phyloP scores from a whole-genome alignment of 805 yeast genomes.

The Kuraishia borneana region DNA sequence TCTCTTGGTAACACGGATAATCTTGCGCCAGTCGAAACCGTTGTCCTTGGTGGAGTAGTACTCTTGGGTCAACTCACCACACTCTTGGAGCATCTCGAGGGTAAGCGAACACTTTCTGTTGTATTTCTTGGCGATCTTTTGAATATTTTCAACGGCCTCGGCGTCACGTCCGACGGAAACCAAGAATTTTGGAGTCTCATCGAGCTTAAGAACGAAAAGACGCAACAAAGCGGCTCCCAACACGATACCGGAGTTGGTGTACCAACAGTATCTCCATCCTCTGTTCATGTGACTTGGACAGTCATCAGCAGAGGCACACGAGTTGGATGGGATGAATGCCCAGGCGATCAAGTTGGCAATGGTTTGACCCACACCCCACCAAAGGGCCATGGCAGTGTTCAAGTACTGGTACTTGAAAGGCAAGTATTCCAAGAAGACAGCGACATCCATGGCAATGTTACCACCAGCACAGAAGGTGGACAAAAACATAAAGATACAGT shows the following conservation, averaged over 20 bases:
- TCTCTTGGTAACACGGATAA: slow-evolving; percentile 16
- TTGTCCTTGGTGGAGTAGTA: slow-evolving; percentile 11
- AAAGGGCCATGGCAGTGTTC: slow-evolving; percentile 40
- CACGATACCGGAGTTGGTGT: slow-evolving; percentile 42
- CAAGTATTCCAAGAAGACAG: slow-evolving; percentile 40
- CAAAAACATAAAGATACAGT: slow-evolving; percentile 35
- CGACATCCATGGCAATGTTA: slow-evolving; percentile 42
- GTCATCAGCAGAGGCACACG: slow-evolving; percentile 29
- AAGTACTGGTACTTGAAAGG: slow-evolving; percentile 41
- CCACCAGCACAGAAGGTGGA: slow-evolving; percentile 42
- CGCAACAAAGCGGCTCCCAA: slow-evolving; percentile 35
- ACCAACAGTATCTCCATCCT: slow-evolving; percentile 56
- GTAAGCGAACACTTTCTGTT: slow-evolving; percentile 28
- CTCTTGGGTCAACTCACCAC: slow-evolving; percentile 33
- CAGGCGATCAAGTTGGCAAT: slow-evolving; percentile 40
- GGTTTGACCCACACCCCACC: slow-evolving; percentile 59
- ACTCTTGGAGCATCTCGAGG: slow-evolving; percentile 29
- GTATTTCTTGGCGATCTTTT: slow-evolving; percentile 35
- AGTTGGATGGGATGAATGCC: slow-evolving; percentile 40
- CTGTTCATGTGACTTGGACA: slow-evolving; percentile 36
- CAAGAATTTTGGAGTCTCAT: slow-evolving; percentile 47
- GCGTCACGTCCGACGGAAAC: slow-evolving; percentile 40
- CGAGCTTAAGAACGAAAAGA: slow-evolving; percentile 29
- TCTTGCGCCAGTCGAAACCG: slow-evolving; percentile 14
- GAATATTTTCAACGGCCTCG: slow-evolving; percentile 28